These are phyloP conservation scores for Mycena sp. DNA, from an alignment of 1,284 basidiomycete species.

Conservation along the genomic window DNA sequence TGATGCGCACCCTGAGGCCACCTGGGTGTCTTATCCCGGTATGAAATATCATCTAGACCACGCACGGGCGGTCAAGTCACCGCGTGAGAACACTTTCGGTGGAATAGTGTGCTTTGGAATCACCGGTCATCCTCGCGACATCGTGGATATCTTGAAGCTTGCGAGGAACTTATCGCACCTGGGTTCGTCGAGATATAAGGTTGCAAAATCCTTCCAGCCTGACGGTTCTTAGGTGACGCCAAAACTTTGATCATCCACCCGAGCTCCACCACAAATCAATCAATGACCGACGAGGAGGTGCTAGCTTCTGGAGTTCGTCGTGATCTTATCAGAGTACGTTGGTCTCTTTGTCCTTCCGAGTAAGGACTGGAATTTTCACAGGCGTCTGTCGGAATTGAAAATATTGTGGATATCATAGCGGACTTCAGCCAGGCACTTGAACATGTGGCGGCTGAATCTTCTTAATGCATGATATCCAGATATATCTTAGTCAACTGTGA, in stretches of 20 bases:
- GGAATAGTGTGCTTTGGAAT: conserved; percentile 73
- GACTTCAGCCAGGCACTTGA: conserved; percentile 77
- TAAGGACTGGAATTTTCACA: conserved; percentile 9
- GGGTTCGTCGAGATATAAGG: conserved; percentile 13
- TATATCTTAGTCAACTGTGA: too few species aligned
- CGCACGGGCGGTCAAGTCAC: conserved; percentile 53
- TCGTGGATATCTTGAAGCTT: conserved; percentile 68
- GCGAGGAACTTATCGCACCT: conserved; percentile 62
- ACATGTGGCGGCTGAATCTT: too few species aligned
- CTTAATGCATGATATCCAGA: too few species aligned
- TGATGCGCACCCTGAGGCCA: conserved; percentile 36
- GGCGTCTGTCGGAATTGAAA: conserved; percentile 76
- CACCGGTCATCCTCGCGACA: conserved; percentile 51
- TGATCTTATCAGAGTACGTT: conserved; percentile 80
- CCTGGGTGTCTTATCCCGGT: conserved; percentile 74
- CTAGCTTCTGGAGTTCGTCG: conserved; percentile 78
- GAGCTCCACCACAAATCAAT: conserved; percentile 87
- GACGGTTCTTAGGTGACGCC: conserved; percentile 56
- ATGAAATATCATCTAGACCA: conserved; percentile 63
- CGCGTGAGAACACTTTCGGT: conserved; percentile 59
- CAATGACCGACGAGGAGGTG: conserved; percentile 79
- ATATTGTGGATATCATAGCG: conserved; percentile 85
- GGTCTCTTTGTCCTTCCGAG: neutral
- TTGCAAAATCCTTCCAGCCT: neutral
- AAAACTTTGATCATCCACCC: conserved; percentile 90